Evolutionary conservation across 2,329 filamentous ascomycete species (phyloP), one percentile per base, ranked within the genome.

Genomic region (Ascochyta lentis): DNA sequence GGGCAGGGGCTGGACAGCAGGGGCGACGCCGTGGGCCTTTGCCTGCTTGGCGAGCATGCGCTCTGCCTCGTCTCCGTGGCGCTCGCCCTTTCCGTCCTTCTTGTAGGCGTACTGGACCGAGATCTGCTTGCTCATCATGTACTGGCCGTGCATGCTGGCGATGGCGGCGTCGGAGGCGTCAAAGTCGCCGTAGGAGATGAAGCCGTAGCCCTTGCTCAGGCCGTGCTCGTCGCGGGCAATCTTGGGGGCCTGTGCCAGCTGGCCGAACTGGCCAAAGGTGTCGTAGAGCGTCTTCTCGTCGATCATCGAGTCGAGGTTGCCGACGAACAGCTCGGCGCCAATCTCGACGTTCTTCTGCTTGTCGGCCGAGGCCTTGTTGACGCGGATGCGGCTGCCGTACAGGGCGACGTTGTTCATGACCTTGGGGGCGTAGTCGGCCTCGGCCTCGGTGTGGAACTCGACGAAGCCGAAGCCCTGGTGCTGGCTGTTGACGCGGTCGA

Each of bases 381-480:
- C 94, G 69, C 95, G 89, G 68, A 99, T 90, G 16, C 93, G 92
- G 76, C 97, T 98, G 63, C 93, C 93, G 77, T 90, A 96, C 23
- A 99, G 81, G 58, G 93, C 89, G 65, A 98, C 89, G 73, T 94
- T 91, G 79, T 98, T 98, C 90, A 98, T 96, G 66, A 97, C 91
- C 73, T 94, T 89, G 67, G 92, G 90, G 22, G 95, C 94, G 80
- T 99, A 99, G 75, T 98, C 95, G 68, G 95, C 95, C 77, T 97
- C 95, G 71, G 92, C 88, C 74, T 96, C 92, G 65, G 90, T 93
- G 72, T 92, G 94, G 77, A 97, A 99, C 78, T 99, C 95, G 77
- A 99, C 95, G 78, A 99, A 99, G 69, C 95, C 95, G 82, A 97
- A 99, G 67, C 95, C 95, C 79, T 98, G 95, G 77, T 99, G 95